Base-by-base conservation (phyloP, 768 basidiomycete genomes). In the Clitopilus hobsonii region DNA sequence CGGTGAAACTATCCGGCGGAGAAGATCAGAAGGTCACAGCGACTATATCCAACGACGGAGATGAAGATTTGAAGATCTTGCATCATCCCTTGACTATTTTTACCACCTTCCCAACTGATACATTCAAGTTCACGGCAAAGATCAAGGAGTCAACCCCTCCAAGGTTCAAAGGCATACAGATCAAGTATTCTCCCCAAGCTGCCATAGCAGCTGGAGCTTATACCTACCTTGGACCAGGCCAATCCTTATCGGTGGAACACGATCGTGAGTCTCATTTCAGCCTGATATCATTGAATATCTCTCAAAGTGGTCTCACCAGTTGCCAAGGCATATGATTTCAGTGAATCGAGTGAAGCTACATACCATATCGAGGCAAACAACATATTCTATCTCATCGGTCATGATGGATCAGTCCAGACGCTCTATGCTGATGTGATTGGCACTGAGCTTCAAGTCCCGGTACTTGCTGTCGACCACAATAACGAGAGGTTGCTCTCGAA, bases 321-420 rank as follows among this genome's bases (percentile, higher is more conserved):
- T 26, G 69, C 72, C 36, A 56, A 70, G 38, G 73, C 77, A 0
- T 82, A 80, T 66, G 75, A 79, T 65, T 80, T 81, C 63, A 74
- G 72, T n/a, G 47, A 54, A 22, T 59, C 72, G 1, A 73, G 74
- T 48, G 69, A 64, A 51, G 76, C 72, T 16, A 54, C 63, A 20
- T 82, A 79, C 65, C 63, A 67, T 30, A 64, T 79, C 55, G 71
- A 69, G 47, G 69, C 75, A 11, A 65, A 65, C 38, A 74, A 74
- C 58, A 64, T 66, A 26, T 80, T 81, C 68, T 69, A 72, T 64
- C 55, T 70, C 53, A 70, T 80, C 59, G 70, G 74, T 54, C 60
- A 65, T 38, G 60, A 61, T 27, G 58, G 60, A 11, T 61, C 69
- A 54, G 58, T 80, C 54, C 69, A 69, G 38, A 77, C 75, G 22